A percentile compares a stretch with the other conserved stretches of the same genome.
phyloP scores from a whole-genome alignment of 768 basidiomycete species.

The Brasilioporus rufonigricans region DNA sequence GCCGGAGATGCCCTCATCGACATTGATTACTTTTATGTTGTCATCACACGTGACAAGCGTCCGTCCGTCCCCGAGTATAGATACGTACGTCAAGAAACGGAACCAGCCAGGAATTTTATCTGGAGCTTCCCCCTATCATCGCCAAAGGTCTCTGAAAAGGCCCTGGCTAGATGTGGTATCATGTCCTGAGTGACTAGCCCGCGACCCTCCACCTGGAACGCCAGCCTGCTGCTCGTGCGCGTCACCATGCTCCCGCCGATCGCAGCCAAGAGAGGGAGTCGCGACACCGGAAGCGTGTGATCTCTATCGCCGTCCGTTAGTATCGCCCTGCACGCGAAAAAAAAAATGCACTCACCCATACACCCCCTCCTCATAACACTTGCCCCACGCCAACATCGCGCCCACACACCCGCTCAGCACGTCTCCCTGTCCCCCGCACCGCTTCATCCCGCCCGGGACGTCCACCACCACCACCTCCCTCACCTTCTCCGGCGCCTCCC shows the following conservation, averaged over 20 bases:
- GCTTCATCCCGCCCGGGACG: conserved; percentile 76
- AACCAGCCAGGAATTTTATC: neutral
- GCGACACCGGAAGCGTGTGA: conserved; percentile 50
- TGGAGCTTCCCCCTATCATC: conserved; percentile 39
- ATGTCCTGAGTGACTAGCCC: conserved; percentile 83
- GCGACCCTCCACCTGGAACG: conserved; percentile 75
- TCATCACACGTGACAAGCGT: conserved; percentile 22
- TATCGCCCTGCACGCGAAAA: neutral
- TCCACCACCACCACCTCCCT: conserved; percentile 66
- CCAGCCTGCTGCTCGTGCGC: conserved; percentile 72
- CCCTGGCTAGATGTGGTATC: conserved; percentile 57
- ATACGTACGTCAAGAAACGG: neutral
- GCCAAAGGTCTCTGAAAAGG: conserved; percentile 75
- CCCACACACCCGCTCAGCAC: conserved; percentile 87
- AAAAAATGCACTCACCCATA: conserved; percentile 57
- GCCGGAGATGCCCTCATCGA: neutral
- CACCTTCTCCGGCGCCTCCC: conserved; percentile 50
- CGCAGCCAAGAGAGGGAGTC: conserved; percentile 81
- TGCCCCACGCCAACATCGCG: conserved; percentile 91
- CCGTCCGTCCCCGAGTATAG: conserved; percentile 11
- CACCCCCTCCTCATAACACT: conserved; percentile 83
- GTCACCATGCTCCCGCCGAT: conserved; percentile 88
- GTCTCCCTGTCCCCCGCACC: conserved; percentile 97
- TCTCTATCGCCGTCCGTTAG: conserved; percentile 40
- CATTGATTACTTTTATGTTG: conserved; percentile 15